phyloP scores from a whole-genome alignment of 139 green algal species.

The Chlorella sp. region DNA sequence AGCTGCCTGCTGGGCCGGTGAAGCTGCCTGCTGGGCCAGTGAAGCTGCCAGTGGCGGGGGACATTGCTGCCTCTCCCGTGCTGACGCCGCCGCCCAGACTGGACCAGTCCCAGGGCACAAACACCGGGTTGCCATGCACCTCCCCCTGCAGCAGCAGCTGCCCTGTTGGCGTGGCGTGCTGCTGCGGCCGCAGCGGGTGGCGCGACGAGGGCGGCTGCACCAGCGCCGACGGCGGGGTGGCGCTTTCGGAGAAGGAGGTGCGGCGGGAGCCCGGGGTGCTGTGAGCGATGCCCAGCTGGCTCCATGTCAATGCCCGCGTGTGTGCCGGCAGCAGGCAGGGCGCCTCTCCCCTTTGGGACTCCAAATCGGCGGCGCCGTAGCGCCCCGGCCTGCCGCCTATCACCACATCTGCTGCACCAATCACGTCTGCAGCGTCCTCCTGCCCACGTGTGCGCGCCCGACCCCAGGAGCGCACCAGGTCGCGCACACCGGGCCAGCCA shows the following conservation, averaged over 20 bases:
- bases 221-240: no score
- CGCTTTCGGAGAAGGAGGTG: background rate
- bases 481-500: background rate
- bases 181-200: background rate
- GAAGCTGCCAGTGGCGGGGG: background rate
- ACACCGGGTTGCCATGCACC: conserved; percentile 7
- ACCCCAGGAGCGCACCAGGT: background rate
- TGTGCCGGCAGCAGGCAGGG: background rate
- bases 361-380: background rate
- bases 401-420: background rate
- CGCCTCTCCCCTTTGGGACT: background rate
- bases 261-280: background rate
- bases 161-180: no score
- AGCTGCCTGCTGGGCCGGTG: background rate
- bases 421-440: background rate
- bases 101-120: background rate
- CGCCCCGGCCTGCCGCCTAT: background rate
- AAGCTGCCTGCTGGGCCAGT: background rate
- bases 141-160: background rate
- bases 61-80: background rate
- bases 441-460: background rate
- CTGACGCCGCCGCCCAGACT: background rate
- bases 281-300: conserved; percentile 1
- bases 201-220: background rate
- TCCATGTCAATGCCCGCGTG: background rate